Percentiles rank a stretch among this genome's conserved stretches.
Conservation (phyloP, 192 early-diverging fungal species). For the Podila horticola region DNA sequence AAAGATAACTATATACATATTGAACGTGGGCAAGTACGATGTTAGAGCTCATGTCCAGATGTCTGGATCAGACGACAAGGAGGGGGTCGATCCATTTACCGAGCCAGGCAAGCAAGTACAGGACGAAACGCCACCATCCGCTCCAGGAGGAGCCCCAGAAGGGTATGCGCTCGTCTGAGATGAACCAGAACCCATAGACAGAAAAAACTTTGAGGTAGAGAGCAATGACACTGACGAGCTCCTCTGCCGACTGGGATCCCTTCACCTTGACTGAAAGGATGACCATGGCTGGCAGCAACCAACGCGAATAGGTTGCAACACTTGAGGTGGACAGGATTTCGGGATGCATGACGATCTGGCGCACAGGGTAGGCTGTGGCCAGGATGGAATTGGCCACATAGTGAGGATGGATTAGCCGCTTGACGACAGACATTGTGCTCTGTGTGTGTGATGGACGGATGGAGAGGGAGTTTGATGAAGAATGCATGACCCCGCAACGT, state of each 20-base stretch:
- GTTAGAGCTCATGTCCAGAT: background rate
- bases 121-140: conserved; percentile 48
- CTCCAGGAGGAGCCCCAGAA: conserved; percentile 24
- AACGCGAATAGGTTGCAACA: conserved; percentile 28
- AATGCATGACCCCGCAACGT: background rate
- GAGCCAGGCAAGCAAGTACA: conserved; percentile 52
- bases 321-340: conserved; percentile 11
- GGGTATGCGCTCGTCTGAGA: background rate
- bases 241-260: conserved; percentile 57
- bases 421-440: conserved; percentile 37
- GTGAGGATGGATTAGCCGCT: conserved; percentile 55
- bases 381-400: conserved; percentile 48
- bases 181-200: conserved; percentile 48
- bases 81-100: conserved; percentile 28
- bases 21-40: background rate
- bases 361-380: conserved; percentile 22
- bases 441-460: background rate
- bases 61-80: background rate
- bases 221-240: conserved; percentile 55
- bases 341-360: conserved; percentile 37
- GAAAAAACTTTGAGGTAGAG: conserved; percentile 59
- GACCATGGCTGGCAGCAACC: conserved; percentile 19
- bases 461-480: background rate
- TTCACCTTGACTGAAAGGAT: conserved; percentile 30
- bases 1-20: conserved; percentile 46